Evolutionary conservation across 495 filamentous ascomycete species (phyloP), one percentile per base, ranked within the genome.

Genomic region (Penicillium pancosmium): DNA sequence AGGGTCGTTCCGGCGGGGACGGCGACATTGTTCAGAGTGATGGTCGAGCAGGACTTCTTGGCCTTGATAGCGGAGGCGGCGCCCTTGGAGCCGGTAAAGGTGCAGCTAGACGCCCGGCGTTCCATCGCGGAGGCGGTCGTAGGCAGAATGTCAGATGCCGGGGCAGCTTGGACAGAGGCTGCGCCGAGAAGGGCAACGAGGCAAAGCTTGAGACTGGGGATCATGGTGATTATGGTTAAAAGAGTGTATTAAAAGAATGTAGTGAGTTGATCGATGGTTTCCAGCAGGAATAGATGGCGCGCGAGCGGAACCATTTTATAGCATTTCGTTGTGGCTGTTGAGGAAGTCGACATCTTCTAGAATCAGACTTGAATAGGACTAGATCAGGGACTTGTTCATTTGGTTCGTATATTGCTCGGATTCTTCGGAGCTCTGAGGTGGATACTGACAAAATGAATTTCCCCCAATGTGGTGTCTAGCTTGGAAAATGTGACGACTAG

Each of bases 1-100:
- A 85, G 73, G 4, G 80, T 85, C 4, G 67, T 70, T 27, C 81
- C 82, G n/a, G 81, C 73, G 4, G 81, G 81, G 0, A 85, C 82
- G 13, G 73, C 73, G 41, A 85, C 57, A 48, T 59, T 60, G 18
- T 67, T 73, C 12, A 83, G 68, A 21, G 77, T 64, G 48, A 84
- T 83, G 8, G 78, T 80, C 1, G 80, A 74, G 69, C 82, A 84
- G 13, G 46, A 48, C 6, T 11, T 48, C 21, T 83, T 77, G 40
- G 72, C 72, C 55, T 70, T 69, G 57, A 63, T 77, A 3, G 73
- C 80, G 4, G 60, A 61, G 13, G 69, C 64, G 11, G 46, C 46
- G 52, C 15, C 41, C 50, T n/a, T 61, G 60, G 34, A 61, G 57
- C 46, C 46, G 5, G 64, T 61, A 49, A 67, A 67, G 6, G 64